Evolutionary conservation across 345 rosid species (phyloP).

Genomic region (Corchorus olitorius): DNA sequence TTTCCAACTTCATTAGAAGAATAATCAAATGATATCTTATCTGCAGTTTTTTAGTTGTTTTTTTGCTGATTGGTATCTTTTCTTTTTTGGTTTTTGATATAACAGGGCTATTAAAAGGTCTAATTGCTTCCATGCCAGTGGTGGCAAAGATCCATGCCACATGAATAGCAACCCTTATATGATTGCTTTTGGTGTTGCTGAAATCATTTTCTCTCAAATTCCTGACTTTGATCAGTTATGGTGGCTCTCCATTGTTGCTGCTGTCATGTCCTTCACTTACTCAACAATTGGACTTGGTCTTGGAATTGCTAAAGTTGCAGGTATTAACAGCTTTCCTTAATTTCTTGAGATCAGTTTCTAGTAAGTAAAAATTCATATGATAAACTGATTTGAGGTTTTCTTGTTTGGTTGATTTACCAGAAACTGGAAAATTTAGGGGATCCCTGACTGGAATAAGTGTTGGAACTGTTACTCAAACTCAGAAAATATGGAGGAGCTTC

Average conservation of each 20-base stretch:
- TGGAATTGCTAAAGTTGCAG: slow-evolving; percentile 73
- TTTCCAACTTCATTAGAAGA: not conserved
- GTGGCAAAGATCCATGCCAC: slow-evolving; percentile 42
- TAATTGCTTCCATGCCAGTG: slow-evolving; percentile 52
- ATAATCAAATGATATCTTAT: not conserved
- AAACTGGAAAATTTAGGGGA: slow-evolving; percentile 57
- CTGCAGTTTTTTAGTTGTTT: not conserved
- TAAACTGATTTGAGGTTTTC: slow-evolving; percentile 13
- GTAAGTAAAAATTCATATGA: not conserved
- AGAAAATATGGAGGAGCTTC: slow-evolving; percentile 86
- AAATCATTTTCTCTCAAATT: slow-evolving; percentile 61
- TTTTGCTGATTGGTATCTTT: not conserved
- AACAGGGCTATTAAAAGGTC: slow-evolving; percentile 64
- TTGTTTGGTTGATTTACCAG: slow-evolving; percentile 15
- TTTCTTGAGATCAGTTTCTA: not conserved
- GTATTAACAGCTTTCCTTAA: slow-evolving; percentile 10
- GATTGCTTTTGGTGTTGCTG: slow-evolving; percentile 60
- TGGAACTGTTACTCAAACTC: slow-evolving; percentile 49
- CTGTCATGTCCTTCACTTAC: slow-evolving; percentile 95
- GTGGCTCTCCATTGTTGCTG: slow-evolving; percentile 93
- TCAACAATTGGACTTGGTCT: slow-evolving; percentile 88
- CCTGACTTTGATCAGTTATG: slow-evolving; percentile 81
- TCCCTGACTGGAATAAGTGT: slow-evolving; percentile 75
- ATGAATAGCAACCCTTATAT: slow-evolving; percentile 52
- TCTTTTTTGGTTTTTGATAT: not conserved